These are phyloP conservation scores for Prunus davidiana DNA, from an alignment of 306 rosid genomes.

Conservation along the genomic window DNA sequence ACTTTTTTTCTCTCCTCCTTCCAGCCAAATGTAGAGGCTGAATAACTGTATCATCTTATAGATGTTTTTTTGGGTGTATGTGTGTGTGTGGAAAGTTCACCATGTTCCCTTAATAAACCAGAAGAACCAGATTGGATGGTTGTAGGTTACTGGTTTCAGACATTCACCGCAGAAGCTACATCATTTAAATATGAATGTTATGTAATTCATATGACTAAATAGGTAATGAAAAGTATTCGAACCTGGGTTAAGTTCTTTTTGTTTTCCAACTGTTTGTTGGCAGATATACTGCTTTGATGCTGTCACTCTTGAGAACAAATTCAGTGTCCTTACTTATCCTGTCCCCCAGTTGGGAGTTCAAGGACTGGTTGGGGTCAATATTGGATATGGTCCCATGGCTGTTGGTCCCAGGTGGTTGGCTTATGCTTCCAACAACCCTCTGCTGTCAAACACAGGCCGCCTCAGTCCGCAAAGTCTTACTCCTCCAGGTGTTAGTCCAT, in stretches of 20 bases:
- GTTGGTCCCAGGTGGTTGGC: constrained; percentile 97
- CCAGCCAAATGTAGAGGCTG: constrained; percentile 2
- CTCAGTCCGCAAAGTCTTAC: constrained; percentile 90
- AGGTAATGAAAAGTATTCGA: constrained; percentile 21
- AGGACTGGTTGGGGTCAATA: constrained; percentile 76
- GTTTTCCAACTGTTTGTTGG: constrained; percentile 26
- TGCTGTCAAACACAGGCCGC: constrained; percentile 64
- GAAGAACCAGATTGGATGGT: constrained; percentile 16
- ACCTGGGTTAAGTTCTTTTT: constrained; percentile 22
- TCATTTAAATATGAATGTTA: constrained; percentile 16
- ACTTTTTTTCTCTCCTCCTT: not conserved
- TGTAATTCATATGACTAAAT: constrained; percentile 7
- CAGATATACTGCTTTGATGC: constrained; percentile 99
- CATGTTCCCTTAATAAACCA: constrained; percentile 17
- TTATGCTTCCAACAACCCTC: constrained; percentile 78
- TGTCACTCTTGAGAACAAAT: constrained; percentile 85
- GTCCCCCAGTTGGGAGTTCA: constrained; percentile 92
- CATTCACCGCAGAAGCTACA: constrained; percentile 12
- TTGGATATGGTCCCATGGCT: constrained; percentile 98
- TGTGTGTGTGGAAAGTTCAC: not conserved
- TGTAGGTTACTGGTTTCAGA: constrained; percentile 14
- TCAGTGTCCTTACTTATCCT: constrained; percentile 93
- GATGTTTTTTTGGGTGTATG: constrained; percentile 2
- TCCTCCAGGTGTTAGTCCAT: constrained; percentile 88
- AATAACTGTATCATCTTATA: constrained; percentile 6